These are phyloP conservation scores for Dryas drummondii DNA, from an alignment of 306 rosid genomes.

Conservation along the genomic window DNA sequence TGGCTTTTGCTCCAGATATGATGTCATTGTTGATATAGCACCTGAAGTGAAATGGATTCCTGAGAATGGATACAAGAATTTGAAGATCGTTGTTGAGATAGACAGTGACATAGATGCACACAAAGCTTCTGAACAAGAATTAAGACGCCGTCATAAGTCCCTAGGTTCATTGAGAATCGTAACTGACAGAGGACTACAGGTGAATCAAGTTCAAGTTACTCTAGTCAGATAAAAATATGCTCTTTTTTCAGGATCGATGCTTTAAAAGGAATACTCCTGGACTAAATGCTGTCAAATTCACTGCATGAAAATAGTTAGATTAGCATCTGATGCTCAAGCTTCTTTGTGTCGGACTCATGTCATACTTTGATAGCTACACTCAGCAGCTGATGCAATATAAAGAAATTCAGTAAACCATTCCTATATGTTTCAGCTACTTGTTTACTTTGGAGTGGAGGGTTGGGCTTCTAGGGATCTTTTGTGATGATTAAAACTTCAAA, in stretches of 20 bases:
- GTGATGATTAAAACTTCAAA: not conserved
- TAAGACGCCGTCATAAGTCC: conserved; percentile 74
- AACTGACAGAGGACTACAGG: conserved; percentile 87
- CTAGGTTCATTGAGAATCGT: conserved; percentile 69
- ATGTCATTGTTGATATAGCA: conserved; percentile 77
- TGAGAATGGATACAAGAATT: conserved; percentile 72
- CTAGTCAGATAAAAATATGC: not conserved
- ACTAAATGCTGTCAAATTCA: conserved; percentile 16
- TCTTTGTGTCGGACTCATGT: conserved; percentile 11
- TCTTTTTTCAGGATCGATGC: not conserved
- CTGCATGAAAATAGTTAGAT: conserved; percentile 8
- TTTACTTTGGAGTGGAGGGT: not conserved
- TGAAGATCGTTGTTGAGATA: conserved; percentile 82
- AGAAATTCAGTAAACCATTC: conserved; percentile 12
- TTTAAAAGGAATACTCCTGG: not conserved
- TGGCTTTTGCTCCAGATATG: conserved; percentile 64
- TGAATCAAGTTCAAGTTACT: conserved; percentile 32
- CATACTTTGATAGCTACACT: not conserved
- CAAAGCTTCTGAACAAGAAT: conserved; percentile 62
- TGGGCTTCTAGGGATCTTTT: not conserved
- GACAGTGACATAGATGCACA: conserved; percentile 78
- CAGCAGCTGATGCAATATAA: not conserved
- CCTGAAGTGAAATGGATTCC: conserved; percentile 87
- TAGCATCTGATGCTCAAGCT: conserved; percentile 4
- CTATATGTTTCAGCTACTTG: not conserved